These are phyloP conservation scores for Trifolium fragiferum DNA, from an alignment of 306 rosid genomes.

Conservation along the genomic window DNA sequence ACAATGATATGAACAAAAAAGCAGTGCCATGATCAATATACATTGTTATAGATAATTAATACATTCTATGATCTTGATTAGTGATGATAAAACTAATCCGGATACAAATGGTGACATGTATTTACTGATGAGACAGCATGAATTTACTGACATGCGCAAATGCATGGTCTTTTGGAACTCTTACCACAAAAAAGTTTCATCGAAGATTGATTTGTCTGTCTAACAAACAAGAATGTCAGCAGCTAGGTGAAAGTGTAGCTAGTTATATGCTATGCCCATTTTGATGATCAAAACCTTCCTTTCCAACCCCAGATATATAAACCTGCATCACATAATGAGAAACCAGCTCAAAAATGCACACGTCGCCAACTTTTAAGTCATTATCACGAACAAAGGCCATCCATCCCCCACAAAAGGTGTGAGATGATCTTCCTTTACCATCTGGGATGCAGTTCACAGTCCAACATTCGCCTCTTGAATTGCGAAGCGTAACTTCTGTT, in stretches of 20 bases:
- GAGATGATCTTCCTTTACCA: conserved; percentile 76
- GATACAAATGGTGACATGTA: background rate
- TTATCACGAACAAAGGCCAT: conserved; percentile 93
- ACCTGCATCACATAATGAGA: conserved; percentile 71
- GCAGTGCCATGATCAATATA: conserved; percentile 1
- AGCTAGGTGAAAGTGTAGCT: conserved; percentile 50
- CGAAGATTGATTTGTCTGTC: conserved; percentile 36
- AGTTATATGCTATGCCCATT: conserved; percentile 42
- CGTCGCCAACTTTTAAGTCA: conserved; percentile 74
- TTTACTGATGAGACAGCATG: conserved; percentile 1
- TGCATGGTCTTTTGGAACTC: conserved; percentile 25
- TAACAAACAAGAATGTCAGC: conserved; percentile 48
- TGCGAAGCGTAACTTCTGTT: conserved; percentile 78
- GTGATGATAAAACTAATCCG: conserved; percentile 18
- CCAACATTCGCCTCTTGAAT: conserved; percentile 78
- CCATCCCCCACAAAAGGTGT: conserved; percentile 98
- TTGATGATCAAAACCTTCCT: conserved; percentile 63
- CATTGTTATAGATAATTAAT: background rate
- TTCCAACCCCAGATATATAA: conserved; percentile 70
- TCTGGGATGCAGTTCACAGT: conserved; percentile 88
- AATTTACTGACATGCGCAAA: background rate
- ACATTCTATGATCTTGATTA: conserved; percentile 7
- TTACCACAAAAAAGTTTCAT: conserved; percentile 34
- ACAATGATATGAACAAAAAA: background rate
- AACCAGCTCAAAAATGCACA: conserved; percentile 85